phyloP scores from a whole-genome alignment of 371 early-diverging fungal genomes.

The Batkoa obscura region DNA sequence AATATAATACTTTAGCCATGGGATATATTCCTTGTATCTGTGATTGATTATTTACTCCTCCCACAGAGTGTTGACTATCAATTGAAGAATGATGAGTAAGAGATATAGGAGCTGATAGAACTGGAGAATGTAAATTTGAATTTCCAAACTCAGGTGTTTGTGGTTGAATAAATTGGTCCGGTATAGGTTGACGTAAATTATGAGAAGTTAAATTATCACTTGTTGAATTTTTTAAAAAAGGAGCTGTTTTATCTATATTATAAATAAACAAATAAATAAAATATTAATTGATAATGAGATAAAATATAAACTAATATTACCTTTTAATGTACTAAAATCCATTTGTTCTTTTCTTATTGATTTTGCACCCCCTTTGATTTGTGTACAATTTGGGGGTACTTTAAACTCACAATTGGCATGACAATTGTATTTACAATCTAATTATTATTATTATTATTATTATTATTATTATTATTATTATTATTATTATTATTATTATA shows the following conservation, averaged over 20 bases:
- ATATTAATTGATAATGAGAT: slow-evolving; percentile 7
- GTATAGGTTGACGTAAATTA: not conserved
- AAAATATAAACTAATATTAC: not conserved
- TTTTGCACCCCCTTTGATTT: slow-evolving; percentile 30
- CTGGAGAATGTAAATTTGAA: too few species aligned
- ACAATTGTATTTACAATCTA: slow-evolving; percentile 64
- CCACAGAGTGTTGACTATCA: not conserved
- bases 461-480: too few species aligned
- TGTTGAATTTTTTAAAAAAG: slow-evolving; percentile 8
- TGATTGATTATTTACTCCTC: not conserved
- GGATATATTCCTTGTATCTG: not conserved
- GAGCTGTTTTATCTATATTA: slow-evolving; percentile 11
- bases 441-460: not conserved
- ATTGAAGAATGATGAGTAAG: not conserved
- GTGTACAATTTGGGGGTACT: slow-evolving; percentile 52
- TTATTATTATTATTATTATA: not conserved
- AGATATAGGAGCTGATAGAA: not conserved
- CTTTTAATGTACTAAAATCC: slow-evolving; percentile 5
- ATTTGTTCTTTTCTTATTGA: slow-evolving; percentile 18
- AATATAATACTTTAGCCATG: not conserved
- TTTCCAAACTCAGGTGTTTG: too few species aligned
- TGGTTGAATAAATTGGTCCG: not conserved
- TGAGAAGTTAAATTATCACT: not conserved
- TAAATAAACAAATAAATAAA: slow-evolving; percentile 8
- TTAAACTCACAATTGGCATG: slow-evolving; percentile 76